phyloP scores from a whole-genome alignment of 768 basidiomycete species.

The Mycena sanguinolenta region DNA sequence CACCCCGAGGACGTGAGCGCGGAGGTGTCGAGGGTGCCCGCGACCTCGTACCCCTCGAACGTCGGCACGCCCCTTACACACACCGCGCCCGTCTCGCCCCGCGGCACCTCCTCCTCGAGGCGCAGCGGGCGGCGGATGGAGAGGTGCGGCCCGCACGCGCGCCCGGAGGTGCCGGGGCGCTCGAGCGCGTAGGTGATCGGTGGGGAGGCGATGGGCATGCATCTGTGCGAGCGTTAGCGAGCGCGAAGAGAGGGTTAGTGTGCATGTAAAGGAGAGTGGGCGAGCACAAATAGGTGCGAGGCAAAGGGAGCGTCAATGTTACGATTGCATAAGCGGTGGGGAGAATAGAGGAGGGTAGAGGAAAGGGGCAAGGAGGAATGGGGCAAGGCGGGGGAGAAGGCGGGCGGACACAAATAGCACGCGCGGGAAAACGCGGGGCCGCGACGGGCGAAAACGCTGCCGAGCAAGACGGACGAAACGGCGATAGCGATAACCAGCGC shows the following conservation, averaged over 20 bases:
- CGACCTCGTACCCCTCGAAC: slow-evolving; percentile 63
- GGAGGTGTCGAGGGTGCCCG: slow-evolving; percentile 55
- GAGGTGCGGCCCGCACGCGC: slow-evolving; percentile 61
- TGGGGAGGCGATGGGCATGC: slow-evolving; percentile 65
- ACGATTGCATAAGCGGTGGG: too few species aligned
- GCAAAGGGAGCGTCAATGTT: too few species aligned
- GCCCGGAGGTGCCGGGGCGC: slow-evolving; percentile 61
- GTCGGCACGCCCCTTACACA: slow-evolving; percentile 68
- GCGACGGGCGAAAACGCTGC: too few species aligned
- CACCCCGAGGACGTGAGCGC: slow-evolving; percentile 64
- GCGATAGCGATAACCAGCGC: too few species aligned
- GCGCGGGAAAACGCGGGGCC: too few species aligned
- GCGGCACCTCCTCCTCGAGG: slow-evolving; percentile 51
- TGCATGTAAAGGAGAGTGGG: too few species aligned
- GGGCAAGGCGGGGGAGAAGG: too few species aligned
- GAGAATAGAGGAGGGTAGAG: too few species aligned
- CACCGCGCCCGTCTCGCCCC: slow-evolving; percentile 62
- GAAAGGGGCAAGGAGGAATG: too few species aligned
- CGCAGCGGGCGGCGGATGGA: slow-evolving; percentile 57
- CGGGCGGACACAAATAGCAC: too few species aligned
- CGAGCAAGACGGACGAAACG: too few species aligned
- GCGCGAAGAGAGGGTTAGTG: neutral
- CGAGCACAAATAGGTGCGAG: slow-evolving; percentile 5
- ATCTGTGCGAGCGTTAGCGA: slow-evolving; percentile 44
- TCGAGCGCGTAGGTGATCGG: slow-evolving; percentile 58